Evolutionary conservation across 805 yeast genomes (phyloP), one percentile per base, ranked within the genome.

Genomic region (Starmerella sp.): DNA sequence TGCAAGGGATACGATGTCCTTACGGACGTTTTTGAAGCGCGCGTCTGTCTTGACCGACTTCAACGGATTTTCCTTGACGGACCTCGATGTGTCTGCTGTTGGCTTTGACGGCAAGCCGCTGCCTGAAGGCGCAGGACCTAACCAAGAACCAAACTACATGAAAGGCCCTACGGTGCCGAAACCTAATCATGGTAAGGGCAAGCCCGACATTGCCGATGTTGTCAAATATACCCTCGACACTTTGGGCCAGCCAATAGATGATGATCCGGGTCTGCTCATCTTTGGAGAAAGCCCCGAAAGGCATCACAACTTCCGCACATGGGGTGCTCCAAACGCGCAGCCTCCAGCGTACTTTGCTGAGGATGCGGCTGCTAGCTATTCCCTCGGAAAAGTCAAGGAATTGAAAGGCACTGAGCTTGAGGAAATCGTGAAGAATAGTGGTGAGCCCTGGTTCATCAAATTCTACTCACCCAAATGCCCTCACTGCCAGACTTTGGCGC

Each of bases 391-490:
- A 10, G 67, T 73, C 4, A 56, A 57, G 6, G 64, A 60, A 35
- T 61, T 73, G 22, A 62, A 59, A 38, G 62, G 57, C 31, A 59
- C 61, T 11, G 59, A 64, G 14, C 68, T 69, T 54, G 61, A 62
- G 14, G 55, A 60, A 9, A 57, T 54, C 5, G 68, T 71, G n/a
- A 53, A 64, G 7, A 53, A 57, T 5, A 54, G 67, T 28, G 54
- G 55, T 32, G 71, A 69, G 57, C 67, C 71, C 28, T 73, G 75
- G 73, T 61, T 73, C 48, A 57, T 73, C 63, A 69, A 70, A 62
- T 73, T 73, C 59, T 70, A 67, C 58, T 67, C 71, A 6, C 74
- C 75, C 9, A 57, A 65, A 51, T 73, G 75, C 60, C 69, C 71
- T 17, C 73, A 71, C 60, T 73, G 75, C 59, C 57, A 53, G 15